Conservation (phyloP, 2,329 filamentous ascomycete species). For the Scytalidium sp. region DNA sequence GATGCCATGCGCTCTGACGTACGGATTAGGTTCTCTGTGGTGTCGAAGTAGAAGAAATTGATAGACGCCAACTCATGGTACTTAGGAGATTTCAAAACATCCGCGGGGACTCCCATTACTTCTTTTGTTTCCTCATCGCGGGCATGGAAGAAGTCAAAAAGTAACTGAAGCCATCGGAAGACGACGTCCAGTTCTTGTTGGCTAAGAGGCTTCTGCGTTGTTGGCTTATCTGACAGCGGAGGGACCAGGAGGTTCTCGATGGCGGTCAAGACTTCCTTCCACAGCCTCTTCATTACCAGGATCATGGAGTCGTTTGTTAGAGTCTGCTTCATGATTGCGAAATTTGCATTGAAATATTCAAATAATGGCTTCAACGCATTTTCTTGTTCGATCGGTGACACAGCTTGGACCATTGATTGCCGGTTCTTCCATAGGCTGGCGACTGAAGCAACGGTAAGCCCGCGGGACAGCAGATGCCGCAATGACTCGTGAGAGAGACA, state of each 20-base stretch:
- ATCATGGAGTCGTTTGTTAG: conserved; percentile 95
- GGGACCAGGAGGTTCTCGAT: conserved; percentile 89
- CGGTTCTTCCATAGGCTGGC: conserved; percentile 67
- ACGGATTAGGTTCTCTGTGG: conserved; percentile 84
- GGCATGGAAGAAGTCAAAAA: conserved; percentile 95
- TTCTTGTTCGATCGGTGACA: conserved; percentile 72
- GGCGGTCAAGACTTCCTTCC: conserved; percentile 95
- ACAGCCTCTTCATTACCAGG: conserved; percentile 94
- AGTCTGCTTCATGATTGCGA: conserved; percentile 97
- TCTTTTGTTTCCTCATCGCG: conserved; percentile 80
- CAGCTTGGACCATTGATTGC: conserved; percentile 49
- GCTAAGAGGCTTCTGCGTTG: conserved; percentile 75
- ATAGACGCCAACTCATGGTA: conserved; percentile 96
- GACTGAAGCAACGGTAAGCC: conserved; percentile 69
- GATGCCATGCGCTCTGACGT: conserved; percentile 96
- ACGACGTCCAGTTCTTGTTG: conserved; percentile 92
- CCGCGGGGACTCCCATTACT: conserved; percentile 82
- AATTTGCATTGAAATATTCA: conserved; percentile 96
- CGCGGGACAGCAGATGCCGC: conserved; percentile 67
- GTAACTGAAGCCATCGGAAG: conserved; percentile 87
- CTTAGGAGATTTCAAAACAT: conserved; percentile 94
- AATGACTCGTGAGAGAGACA: conserved; percentile 83
- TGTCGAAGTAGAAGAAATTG: conserved; percentile 98
- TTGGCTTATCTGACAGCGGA: conserved; percentile 91
- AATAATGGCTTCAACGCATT: conserved; percentile 82